phyloP scores from a whole-genome alignment of 306 rosid genomes.

The Argentina anserina region DNA sequence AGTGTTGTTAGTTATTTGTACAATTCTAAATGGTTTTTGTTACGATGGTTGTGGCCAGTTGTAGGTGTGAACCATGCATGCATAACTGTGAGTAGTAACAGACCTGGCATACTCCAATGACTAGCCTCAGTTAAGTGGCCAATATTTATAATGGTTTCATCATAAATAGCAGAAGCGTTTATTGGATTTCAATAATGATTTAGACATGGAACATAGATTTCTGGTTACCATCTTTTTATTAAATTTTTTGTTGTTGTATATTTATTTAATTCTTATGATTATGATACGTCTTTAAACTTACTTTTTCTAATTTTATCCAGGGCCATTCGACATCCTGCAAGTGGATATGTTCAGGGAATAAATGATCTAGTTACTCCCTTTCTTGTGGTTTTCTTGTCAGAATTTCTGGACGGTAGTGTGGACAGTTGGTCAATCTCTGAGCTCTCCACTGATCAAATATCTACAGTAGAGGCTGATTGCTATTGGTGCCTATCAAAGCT shows the following conservation, averaged over 20 bases:
- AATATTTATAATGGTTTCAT: not conserved
- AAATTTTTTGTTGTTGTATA: not conserved
- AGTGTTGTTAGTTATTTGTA: not conserved
- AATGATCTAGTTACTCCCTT: conserved; percentile 94
- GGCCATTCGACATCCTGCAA: conserved; percentile 99
- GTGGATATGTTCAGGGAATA: conserved; percentile 99
- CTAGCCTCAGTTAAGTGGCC: not conserved
- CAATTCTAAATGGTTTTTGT: not conserved
- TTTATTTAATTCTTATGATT: not conserved
- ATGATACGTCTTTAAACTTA: not conserved
- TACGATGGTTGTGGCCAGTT: not conserved
- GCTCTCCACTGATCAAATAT: conserved; percentile 60
- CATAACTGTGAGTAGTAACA: not conserved
- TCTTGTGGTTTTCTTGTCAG: conserved; percentile 88
- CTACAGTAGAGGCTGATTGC: conserved; percentile 83
- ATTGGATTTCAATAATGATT: not conserved
- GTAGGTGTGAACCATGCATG: not conserved
- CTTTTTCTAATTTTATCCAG: conserved; percentile 43
- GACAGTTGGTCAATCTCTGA: conserved; percentile 72
- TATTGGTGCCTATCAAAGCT: conserved; percentile 94
- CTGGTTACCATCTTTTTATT: not conserved
- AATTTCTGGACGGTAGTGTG: conserved; percentile 65
- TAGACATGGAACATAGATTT: not conserved
- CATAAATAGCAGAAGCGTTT: not conserved
- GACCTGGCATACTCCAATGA: not conserved